These are phyloP conservation scores for Nemania serpens DNA, from an alignment of 2,329 filamentous ascomycete species.

Conservation along the genomic window DNA sequence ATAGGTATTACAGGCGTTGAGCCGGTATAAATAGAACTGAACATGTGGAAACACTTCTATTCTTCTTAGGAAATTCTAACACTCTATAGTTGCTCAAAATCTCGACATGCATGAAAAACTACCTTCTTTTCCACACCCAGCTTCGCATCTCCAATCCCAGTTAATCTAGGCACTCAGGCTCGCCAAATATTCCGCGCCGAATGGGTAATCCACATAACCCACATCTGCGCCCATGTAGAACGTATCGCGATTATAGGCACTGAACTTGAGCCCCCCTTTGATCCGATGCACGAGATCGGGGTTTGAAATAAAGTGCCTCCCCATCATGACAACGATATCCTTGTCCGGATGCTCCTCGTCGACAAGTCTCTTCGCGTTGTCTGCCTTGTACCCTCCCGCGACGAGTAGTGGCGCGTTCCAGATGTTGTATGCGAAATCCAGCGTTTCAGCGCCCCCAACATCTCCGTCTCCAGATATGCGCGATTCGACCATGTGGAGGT, in stretches of 20 bases:
- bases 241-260: conserved; percentile 29
- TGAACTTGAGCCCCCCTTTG: conserved; percentile 28
- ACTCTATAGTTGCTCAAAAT: too few relatives aligned
- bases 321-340: conserved; percentile 41
- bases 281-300: conserved; percentile 35
- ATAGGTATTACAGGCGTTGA: too few relatives aligned
- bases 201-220: conserved; percentile 46
- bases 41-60: too few relatives aligned
- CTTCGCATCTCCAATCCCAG: background rate
- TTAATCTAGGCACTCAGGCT: background rate
- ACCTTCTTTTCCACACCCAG: too few relatives aligned
- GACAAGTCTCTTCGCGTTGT: conserved; percentile 35
- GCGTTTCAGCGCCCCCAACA: conserved; percentile 41
- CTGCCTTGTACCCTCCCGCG: conserved; percentile 42
- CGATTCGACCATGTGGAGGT: conserved; percentile 65
- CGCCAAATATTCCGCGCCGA: conserved; percentile 35
- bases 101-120: too few relatives aligned
- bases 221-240: conserved; percentile 30
- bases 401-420: conserved; percentile 43
- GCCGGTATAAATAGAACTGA: too few relatives aligned
- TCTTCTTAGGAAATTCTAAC: too few relatives aligned
- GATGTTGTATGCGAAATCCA: conserved; percentile 43
- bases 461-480: conserved; percentile 53
- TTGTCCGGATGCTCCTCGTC: conserved; percentile 40
- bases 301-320: conserved; percentile 35